phyloP scores from a whole-genome alignment of 2,329 filamentous ascomycete genomes.

The Immersiporthe knoxdaviesiana region DNA sequence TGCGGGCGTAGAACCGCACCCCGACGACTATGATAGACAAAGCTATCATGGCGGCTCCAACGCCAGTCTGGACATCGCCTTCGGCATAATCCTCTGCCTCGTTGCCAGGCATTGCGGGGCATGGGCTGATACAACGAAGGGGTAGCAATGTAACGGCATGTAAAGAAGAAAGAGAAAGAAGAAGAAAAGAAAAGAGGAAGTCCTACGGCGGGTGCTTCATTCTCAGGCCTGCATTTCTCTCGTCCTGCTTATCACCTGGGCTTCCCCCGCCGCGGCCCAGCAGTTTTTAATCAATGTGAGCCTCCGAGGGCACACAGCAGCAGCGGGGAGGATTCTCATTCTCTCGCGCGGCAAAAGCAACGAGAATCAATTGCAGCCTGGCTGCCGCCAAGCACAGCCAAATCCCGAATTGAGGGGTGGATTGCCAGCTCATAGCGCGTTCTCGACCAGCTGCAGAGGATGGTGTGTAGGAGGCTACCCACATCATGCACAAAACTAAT shows the following conservation, averaged over 20 bases:
- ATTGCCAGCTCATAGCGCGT: not conserved
- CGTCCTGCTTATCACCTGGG: not conserved
- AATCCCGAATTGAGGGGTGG: not conserved
- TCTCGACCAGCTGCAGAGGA: not conserved
- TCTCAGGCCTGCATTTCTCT: not conserved
- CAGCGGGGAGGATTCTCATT: not conserved
- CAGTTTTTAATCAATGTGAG: not conserved
- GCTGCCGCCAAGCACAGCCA: not conserved
- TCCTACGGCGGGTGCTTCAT: not conserved
- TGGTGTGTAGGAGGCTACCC: not conserved
- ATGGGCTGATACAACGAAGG: not conserved
- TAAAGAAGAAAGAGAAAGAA: too few relatives aligned
- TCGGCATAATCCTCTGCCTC: conserved; percentile 8
- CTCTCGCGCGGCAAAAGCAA: not conserved
- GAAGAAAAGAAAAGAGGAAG: not conserved
- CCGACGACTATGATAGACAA: conserved; percentile 14
- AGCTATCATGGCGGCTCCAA: conserved; percentile 19
- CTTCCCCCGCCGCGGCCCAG: not conserved
- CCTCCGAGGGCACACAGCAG: not conserved
- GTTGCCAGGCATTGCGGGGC: not conserved
- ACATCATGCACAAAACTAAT: not conserved
- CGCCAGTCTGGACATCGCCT: conserved; percentile 7
- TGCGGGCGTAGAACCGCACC: conserved; percentile 16
- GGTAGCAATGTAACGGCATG: not conserved
- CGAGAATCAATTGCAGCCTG: not conserved